Conservation (phyloP, 768 basidiomycete genomes). For the Psilocybe tampanensis region DNA sequence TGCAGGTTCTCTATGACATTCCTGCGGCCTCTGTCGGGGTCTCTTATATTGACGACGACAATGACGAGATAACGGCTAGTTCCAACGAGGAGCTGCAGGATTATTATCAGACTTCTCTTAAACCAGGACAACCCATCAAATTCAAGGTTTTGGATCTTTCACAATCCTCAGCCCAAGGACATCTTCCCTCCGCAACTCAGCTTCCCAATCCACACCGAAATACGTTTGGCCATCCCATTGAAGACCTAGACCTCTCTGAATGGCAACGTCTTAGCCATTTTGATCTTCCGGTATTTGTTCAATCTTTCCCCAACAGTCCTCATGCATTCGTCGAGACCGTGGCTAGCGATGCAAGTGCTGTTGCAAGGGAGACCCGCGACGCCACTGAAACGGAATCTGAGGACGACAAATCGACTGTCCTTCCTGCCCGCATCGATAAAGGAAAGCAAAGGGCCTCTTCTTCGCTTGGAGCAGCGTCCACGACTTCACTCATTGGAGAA, state of each 20-base stretch:
- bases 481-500: conserved; percentile 41
- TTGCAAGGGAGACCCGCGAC: conserved; percentile 25
- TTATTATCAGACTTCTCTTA: conserved; percentile 49
- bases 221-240: conserved; percentile 49
- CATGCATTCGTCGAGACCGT: conserved; percentile 70
- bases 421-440: conserved; percentile 35
- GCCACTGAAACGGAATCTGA: conserved; percentile 28
- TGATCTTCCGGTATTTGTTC: conserved; percentile 42
- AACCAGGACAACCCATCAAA: conserved; percentile 44
- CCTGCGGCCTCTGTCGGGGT: conserved; percentile 61
- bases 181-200: conserved; percentile 24
- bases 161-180: conserved; percentile 30
- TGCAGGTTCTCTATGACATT: conserved; percentile 54
- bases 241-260: conserved; percentile 49
- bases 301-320: conserved; percentile 38
- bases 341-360: conserved; percentile 35
- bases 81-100: conserved; percentile 80
- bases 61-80: conserved; percentile 77
- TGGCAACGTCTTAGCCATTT: conserved; percentile 61
- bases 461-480: conserved; percentile 36
- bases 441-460: conserved; percentile 51
- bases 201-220: conserved; percentile 46
- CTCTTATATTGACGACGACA: conserved; percentile 72
- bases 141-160: conserved; percentile 67
- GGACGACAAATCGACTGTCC: conserved; percentile 34